Base-by-base conservation (phyloP, 139 green algal species). In the Bryopsis sp. region DNA sequence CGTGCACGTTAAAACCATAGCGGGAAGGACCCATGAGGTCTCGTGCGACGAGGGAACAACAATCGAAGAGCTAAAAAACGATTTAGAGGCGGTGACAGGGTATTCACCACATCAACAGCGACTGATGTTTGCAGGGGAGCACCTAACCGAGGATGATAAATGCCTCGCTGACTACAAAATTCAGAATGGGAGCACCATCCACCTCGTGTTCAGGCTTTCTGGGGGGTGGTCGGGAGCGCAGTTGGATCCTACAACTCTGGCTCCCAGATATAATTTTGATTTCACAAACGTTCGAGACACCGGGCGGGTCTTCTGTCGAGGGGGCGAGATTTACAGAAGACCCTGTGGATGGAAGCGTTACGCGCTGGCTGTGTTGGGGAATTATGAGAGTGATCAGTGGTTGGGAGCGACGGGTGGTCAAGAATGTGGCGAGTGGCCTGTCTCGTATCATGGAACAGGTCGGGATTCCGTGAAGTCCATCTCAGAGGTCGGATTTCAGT, bases 31-130 rank as follows among this genome's bases (percentile, higher is more conserved):
- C 19, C 43, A 26, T 19, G 11, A 26, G 11, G 15, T 50, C 43
- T 11, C 11, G 19, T 50, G 43, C 43, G 43, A 50, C 15, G 11
- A 11, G 15, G 19, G 43, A 11, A 19, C 11, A 11, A 63, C 54
- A 19, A 63, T 63, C 24, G 15, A 63, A 35, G n/a, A 34, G 11
- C 11, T 63, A 63, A 63, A 63, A 19, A 29, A 29, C 11, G 11
- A 61, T 11, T 61, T 68, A 29, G 11, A 34, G n/a, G 54, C 11
- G 8, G n/a, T 15, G 11, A 7, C 7, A 34, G 54, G 64, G 58
- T 88, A 92, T 64, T 86, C 87, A 0, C 85, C 85, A 26, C 86
- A 50, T 50, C 43, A 50, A 19, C 43, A 50, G 43, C 43, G 43
- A 11, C 19, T 50, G 19, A 50, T 50, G 11, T 50, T 26, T 19